A percentile compares a stretch with the other conserved stretches of the same genome.
Conservation (phyloP, 2,329 filamentous ascomycete genomes). For the Myriangium duriaei region DNA sequence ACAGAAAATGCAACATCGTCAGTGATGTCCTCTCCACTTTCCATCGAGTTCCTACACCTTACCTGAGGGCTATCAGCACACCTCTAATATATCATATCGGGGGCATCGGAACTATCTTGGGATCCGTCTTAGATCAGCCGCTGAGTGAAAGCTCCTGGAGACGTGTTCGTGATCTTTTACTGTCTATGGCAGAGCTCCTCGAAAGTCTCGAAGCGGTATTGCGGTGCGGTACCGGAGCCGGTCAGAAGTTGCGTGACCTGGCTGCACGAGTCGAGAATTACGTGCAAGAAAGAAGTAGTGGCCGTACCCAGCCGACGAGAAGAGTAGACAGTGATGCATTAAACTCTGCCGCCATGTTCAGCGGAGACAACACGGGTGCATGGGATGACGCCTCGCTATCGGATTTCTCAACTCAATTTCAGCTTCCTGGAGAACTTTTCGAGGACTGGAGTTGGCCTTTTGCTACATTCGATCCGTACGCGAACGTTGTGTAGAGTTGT, state of each 20-base stretch:
- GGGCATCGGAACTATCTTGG: conserved; percentile 37
- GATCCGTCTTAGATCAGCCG: conserved; percentile 33
- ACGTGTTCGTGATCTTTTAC: conserved; percentile 30
- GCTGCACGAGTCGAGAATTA: conserved; percentile 34
- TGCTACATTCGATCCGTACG: conserved; percentile 5
- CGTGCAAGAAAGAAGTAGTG: conserved; percentile 20
- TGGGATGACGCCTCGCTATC: neutral
- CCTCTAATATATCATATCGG: conserved; percentile 38
- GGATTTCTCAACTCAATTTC: conserved; percentile 21
- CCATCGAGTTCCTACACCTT: conserved; percentile 30
- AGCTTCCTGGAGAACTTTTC: conserved; percentile 29
- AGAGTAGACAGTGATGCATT: neutral
- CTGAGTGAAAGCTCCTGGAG: conserved; percentile 31
- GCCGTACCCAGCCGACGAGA: neutral
- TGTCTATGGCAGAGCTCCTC: conserved; percentile 35
- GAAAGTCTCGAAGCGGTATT: conserved; percentile 32
- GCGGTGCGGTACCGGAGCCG: conserved; percentile 28
- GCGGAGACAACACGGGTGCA: neutral
- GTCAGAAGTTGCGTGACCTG: conserved; percentile 28
- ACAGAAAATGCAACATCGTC: conserved; percentile 35
- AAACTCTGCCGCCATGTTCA: neutral
- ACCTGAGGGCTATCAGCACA: conserved; percentile 37
- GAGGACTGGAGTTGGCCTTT: conserved; percentile 31
- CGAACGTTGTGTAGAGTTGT: no score
- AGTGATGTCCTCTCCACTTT: conserved; percentile 34